Evolutionary conservation across 768 basidiomycete genomes (phyloP).

Genomic region (Suillus variegatus): DNA sequence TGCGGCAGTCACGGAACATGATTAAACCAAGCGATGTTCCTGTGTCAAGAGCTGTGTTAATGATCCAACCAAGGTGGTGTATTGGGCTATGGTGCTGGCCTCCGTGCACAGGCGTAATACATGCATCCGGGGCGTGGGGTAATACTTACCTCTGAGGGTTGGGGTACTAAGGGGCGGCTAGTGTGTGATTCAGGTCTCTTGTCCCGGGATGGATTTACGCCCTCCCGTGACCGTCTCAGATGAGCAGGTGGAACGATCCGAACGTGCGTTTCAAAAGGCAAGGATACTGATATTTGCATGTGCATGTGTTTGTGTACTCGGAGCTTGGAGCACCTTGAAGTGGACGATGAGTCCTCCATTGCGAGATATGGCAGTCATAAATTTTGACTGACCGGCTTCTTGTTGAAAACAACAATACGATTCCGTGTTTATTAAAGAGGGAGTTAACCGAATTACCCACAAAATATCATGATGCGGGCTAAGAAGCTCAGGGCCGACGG

Average conservation of each 20-base stretch:
- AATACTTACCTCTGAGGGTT: neutral
- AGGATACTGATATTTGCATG: neutral
- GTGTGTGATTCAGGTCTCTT: neutral
- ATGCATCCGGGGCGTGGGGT: conserved; percentile 7
- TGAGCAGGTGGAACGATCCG: neutral
- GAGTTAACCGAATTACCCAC: neutral
- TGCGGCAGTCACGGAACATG: conserved; percentile 8
- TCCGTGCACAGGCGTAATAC: conserved; percentile 1
- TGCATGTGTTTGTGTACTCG: conserved; percentile 1
- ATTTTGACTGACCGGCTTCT: neutral
- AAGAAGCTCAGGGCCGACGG: conserved; percentile 14
- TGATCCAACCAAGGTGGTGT: neutral
- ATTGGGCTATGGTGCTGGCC: conserved; percentile 3
- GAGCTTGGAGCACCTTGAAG: neutral
- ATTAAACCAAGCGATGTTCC: conserved; percentile 4
- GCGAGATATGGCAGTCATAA: neutral
- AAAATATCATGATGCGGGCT: neutral
- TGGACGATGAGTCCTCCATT: neutral
- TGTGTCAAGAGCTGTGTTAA: conserved; percentile 6
- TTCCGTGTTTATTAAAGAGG: neutral
- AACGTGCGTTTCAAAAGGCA: neutral
- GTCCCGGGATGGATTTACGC: conserved; percentile 5
- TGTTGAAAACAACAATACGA: neutral
- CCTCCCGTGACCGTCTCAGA: conserved; percentile 5
- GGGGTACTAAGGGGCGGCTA: neutral